These are phyloP conservation scores for Rosellinia necatrix DNA, from an alignment of 2,329 filamentous ascomycete genomes.

Conservation along the genomic window DNA sequence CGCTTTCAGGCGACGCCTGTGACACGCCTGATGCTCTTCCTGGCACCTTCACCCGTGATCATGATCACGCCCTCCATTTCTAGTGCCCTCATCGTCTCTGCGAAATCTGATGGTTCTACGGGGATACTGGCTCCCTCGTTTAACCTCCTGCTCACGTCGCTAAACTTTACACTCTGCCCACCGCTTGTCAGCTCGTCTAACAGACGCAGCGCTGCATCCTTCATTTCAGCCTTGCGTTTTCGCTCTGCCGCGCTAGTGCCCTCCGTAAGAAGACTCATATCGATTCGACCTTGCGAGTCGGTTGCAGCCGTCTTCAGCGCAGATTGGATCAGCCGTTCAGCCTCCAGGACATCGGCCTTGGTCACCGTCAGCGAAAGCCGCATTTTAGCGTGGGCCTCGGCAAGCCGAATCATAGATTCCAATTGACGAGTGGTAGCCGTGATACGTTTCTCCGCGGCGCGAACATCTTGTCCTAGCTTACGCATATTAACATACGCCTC, in stretches of 20 bases:
- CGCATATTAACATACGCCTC: constrained; percentile 93
- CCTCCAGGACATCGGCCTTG: constrained; percentile 82
- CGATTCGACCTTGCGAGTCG: constrained; percentile 88
- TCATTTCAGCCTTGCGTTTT: constrained; percentile 80
- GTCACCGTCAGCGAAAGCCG: constrained; percentile 78
- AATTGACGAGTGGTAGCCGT: constrained; percentile 96
- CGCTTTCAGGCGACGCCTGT: constrained; percentile 52
- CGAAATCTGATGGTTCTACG: constrained; percentile 80
- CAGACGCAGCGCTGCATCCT: constrained; percentile 73
- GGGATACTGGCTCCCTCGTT: constrained; percentile 71
- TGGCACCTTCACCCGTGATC: constrained; percentile 80
- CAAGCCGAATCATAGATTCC: constrained; percentile 96
- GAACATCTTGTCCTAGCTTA: constrained; percentile 84
- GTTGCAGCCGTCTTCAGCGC: constrained; percentile 98
- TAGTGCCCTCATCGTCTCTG: constrained; percentile 76
- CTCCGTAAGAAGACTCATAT: constrained; percentile 94
- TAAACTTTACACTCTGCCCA: constrained; percentile 72
- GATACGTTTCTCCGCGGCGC: constrained; percentile 90
- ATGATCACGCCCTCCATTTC: constrained; percentile 86
- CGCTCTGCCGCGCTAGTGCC: constrained; percentile 91
- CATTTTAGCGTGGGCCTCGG: constrained; percentile 98
- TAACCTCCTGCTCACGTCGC: constrained; percentile 76
- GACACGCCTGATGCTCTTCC: constrained; percentile 80
- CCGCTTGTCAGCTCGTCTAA: constrained; percentile 79
- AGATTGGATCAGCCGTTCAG: constrained; percentile 87